Evolutionary conservation across 345 rosid genomes (phyloP), one percentile per base, ranked within the genome.

Genomic region (Moricandia arvensis): DNA sequence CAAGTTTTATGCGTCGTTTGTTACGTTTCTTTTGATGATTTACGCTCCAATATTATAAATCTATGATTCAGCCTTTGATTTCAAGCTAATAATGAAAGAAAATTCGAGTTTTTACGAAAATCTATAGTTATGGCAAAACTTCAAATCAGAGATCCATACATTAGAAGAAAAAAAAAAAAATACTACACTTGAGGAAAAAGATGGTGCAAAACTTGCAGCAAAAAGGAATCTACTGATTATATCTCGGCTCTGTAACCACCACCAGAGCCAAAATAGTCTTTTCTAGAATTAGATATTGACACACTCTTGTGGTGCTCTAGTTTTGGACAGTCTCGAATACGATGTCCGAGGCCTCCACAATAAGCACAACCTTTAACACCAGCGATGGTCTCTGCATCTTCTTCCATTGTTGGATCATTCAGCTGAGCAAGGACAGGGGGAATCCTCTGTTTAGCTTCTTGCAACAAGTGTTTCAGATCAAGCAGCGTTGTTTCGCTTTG

Each of bases 311-410:
- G 96, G 65, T 86, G 98, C 80, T 93, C 98, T 79, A 90, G 81
- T 79, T 91, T 91, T 41, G 93, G 95, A 63, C 97, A 93, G 61
- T 91, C 93, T 12, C 90, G 80, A 54, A 91, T 91, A 59, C 91
- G 93, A 73, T 93, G 96, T 37, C 96, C 97, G 29, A 93, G 88
- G 47, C 94, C 98, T 53, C 96, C 97, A 86, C 97, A 93, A 63
- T 88, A 91, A 71, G 91, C 96, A 83, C 98, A 93, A 1, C 98
- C 94, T 77, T 93, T 87, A 53, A 88, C 93, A 62, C 97, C 94
- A 18, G 87, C 84, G 37, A 93, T 88, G 13, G 80, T 86, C 43
- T 90, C 97, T 11, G 83, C 53, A 13, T n/a, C 90, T 71, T 91
- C 93, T 67, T 90, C 96, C 90, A 86, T 45, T 13, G 17, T 82